Base-by-base conservation (phyloP, 768 basidiomycete genomes). In the Russula brevipes region DNA sequence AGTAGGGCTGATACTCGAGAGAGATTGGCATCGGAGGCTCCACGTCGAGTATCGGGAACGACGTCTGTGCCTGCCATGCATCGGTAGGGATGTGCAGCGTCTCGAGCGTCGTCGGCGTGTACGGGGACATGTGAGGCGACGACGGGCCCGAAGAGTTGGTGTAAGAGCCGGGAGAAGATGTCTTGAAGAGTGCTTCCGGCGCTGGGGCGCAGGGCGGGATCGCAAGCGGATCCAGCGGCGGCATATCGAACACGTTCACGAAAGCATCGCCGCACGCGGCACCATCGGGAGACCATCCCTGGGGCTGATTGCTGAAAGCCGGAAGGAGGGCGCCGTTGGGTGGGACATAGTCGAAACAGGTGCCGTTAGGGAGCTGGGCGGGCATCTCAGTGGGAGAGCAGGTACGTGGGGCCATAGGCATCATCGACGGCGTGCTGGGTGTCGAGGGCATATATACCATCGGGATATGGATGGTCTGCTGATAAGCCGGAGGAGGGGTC, bases 391-490 rank as follows among this genome's bases (percentile, higher is more conserved):
- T 19, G 64, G 68, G 45, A 56, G 71, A 63, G 41, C 56, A 55
- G 41, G 84, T 74, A 57, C 86, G 82, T 58, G 85, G 80, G 77
- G 85, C 85, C 77, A 86, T 81, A 33, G 80, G 75, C 16, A 76
- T 54, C 68, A 73, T 69, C 12, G 83, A 81, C 12, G 85, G 85
- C 39, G 86, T 86, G 10, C 82, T 79, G 9, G 85, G 85, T 71
- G 82, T 86, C 14, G 86, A 85, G 5, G 85, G 83, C 79, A 78
- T 78, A 75, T 73, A 76, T 6, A 90, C 80, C 66, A 80, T 82
- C 30, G 88, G 88, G 46, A 89, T 78, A 71, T 82, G 83, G 70
- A 90, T 88, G 1, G 81, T 79, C 74, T 89, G 87, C 74, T 89
- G 87, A 67, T 81, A 83, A 3, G 81, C 70, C 11, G 84, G 85